Evolutionary conservation across 495 filamentous ascomycete genomes (phyloP).

Genomic region (Talaromyces proteolyticus): DNA sequence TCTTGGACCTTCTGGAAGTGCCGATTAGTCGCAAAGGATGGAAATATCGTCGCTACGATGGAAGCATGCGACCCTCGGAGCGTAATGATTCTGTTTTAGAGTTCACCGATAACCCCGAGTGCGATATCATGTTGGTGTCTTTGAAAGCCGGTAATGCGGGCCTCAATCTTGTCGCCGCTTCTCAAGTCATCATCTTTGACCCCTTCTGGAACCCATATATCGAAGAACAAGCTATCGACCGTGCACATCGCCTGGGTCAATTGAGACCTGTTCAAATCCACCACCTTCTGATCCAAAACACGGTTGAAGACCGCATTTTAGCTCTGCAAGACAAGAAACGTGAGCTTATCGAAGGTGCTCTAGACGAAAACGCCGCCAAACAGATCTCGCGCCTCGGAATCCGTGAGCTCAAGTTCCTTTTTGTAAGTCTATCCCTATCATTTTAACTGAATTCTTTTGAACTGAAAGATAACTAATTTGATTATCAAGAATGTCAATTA

Average conservation of each 20-base stretch:
- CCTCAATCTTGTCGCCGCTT: constrained; percentile 81
- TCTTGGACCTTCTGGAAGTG: constrained; percentile 91
- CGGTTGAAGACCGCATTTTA: constrained; percentile 88
- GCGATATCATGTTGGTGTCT: constrained; percentile 79
- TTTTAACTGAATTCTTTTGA: constrained; percentile 8
- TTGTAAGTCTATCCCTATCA: constrained; percentile 43
- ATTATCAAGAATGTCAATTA: constrained; percentile 9
- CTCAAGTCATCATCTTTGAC: constrained; percentile 85
- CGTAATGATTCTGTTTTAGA: constrained; percentile 67
- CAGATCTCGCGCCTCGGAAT: constrained; percentile 56
- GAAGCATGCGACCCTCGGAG: constrained; percentile 64
- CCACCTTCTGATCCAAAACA: constrained; percentile 67
- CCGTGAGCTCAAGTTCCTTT: constrained; percentile 65
- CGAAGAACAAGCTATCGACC: constrained; percentile 91
- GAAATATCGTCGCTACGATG: constrained; percentile 76
- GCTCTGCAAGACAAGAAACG: constrained; percentile 81
- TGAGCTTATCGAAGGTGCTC: constrained; percentile 67
- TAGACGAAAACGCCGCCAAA: constrained; percentile 72
- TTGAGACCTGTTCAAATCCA: constrained; percentile 69
- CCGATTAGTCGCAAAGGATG: constrained; percentile 61
- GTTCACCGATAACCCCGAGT: constrained; percentile 61
- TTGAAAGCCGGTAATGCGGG: constrained; percentile 90
- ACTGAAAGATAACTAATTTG: background rate
- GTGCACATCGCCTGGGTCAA: constrained; percentile 89
- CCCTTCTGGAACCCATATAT: constrained; percentile 97